Base-by-base conservation (phyloP, 768 basidiomycete species). In the Tulasnella calospora region DNA sequence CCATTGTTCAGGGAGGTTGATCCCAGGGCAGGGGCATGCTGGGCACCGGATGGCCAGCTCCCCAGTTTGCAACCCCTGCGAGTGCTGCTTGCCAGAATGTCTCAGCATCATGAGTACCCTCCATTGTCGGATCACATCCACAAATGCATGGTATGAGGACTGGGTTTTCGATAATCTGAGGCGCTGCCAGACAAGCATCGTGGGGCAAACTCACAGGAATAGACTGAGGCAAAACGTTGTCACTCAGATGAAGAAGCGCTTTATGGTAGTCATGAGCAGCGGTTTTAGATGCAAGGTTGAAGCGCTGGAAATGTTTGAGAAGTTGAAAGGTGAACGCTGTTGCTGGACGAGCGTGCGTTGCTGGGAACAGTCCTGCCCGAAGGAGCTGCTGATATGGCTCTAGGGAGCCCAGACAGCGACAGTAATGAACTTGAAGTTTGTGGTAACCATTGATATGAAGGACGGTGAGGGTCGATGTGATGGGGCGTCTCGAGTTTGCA, bases 301-400 rank as follows among this genome's bases (percentile, higher is more conserved):
- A 35, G 1, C 46, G 71, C 13, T 73, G 23, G 23, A 41, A 73
- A 17, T 73, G 71, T 47, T 73, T 73, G 27, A 73, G 36, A 21
- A 73, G 36, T 36, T 73, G 71, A 27, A 73, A 33, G 8, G 71
- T 73, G 36, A 41, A 73, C 13, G n/a, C 71, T 21, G 71, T 73
- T 40, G 3, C 2, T 33, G 71, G 71, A 6, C 46, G 38, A 13
- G 38, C 36, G 36, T 73, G 40, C 2, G 71, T 73, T 41, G 71
- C 71, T 10, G 71, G 71, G 27, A 73, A 73, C 1, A 73, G 33
- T 0, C 61, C 61, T n/a, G 27, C 33, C 23, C 12, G 61, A 30
- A 67, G 61, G 27, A 67, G 33, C 61, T 67, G 61, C 27, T n/a
- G 27, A 15, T 33, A 67, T 15, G 61, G 61, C n/a, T 67, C 61